phyloP scores from a whole-genome alignment of 768 basidiomycete species.

The Termitomyces sp. region DNA sequence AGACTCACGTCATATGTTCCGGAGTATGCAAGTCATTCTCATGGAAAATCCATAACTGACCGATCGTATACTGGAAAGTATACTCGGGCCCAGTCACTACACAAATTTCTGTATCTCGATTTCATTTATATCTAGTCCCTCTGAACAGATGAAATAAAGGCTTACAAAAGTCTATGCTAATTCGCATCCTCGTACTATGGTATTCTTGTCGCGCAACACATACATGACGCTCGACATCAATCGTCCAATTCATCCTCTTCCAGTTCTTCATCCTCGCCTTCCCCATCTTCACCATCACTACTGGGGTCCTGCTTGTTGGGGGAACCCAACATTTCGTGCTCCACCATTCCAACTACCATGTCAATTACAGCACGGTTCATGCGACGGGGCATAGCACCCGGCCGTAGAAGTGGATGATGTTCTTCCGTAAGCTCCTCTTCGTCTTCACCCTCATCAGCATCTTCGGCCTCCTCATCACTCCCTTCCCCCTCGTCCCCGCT shows the following conservation, averaged over 20 bases:
- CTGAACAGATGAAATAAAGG: not conserved
- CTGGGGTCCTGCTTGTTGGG: slow-evolving; percentile 19
- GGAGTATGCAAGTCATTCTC: not conserved
- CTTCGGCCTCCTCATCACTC: slow-evolving; percentile 16
- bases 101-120: not conserved
- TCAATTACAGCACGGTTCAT: slow-evolving; percentile 65
- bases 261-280: slow-evolving; percentile 31
- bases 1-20: not conserved
- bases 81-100: not conserved
- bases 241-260: slow-evolving; percentile 48
- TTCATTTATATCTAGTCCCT: not conserved
- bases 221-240: slow-evolving; percentile 9
- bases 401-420: slow-evolving; percentile 57
- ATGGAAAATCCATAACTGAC: too few relatives aligned
- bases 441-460: slow-evolving; percentile 22
- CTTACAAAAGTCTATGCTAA: not conserved
- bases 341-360: slow-evolving; percentile 60
- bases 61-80: too few relatives aligned
- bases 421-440: slow-evolving; percentile 45
- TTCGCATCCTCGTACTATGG: not conserved
- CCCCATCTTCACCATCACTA: slow-evolving; percentile 28
- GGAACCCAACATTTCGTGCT: slow-evolving; percentile 40
- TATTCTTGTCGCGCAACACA: not conserved
- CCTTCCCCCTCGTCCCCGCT: slow-evolving; percentile 7
- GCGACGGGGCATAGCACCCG: slow-evolving; percentile 56